Percentiles rank a stretch among this genome's conserved stretches.
These are phyloP conservation scores for Puccinia horiana DNA, from an alignment of 1,284 basidiomycete species.

Conservation along the genomic window DNA sequence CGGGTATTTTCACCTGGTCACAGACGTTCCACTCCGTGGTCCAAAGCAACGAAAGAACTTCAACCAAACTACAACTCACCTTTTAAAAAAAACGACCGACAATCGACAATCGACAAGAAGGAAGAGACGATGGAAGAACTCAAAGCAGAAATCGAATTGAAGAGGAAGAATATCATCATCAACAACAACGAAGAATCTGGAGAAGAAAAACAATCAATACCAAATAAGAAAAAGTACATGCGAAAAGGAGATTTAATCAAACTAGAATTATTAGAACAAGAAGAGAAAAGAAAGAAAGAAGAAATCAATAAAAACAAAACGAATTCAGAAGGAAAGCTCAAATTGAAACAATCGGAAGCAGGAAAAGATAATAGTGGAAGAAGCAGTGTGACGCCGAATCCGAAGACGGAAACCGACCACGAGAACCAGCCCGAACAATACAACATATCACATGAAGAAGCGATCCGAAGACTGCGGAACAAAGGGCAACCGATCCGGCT, in stretches of 20 bases:
- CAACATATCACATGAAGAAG: conserved; percentile 92
- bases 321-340: not conserved
- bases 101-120: not conserved
- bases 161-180: not conserved
- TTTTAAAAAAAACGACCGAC: not conserved
- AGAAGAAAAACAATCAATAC: too few relatives aligned
- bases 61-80: not conserved
- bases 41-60: too few relatives aligned
- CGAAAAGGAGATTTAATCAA: conserved; percentile 69
- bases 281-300: conserved; percentile 64
- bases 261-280: conserved; percentile 63
- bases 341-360: not conserved
- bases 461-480: conserved; percentile 77
- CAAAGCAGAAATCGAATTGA: conserved; percentile 44
- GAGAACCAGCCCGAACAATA: conserved; percentile 65
- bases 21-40: too few relatives aligned
- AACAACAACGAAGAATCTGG: conserved; percentile 17
- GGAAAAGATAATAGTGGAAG: not conserved
- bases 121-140: conserved; percentile 14
- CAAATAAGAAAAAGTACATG: conserved; percentile 76
- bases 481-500: conserved; percentile 93
- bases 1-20: not conserved
- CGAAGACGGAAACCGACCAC: conserved; percentile 4
- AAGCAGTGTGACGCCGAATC: not conserved
- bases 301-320: conserved; percentile 38